These are phyloP conservation scores for Phytophthora europaea DNA, from an alignment of 352 stramenopile species.

Conservation along the genomic window DNA sequence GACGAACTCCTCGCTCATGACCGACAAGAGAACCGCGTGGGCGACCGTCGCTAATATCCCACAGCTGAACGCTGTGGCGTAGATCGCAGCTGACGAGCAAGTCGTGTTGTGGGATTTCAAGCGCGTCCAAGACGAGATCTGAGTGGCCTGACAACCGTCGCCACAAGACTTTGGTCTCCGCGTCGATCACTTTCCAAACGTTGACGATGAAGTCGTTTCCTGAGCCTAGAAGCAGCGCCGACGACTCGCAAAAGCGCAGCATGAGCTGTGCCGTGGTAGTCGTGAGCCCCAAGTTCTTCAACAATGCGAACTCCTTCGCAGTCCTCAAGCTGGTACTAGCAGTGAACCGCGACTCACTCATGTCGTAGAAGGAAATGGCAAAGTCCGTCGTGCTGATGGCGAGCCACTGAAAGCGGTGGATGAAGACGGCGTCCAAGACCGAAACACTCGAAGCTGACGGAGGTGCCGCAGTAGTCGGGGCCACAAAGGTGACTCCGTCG, in stretches of 20 bases:
- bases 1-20: constrained; percentile 77
- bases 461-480: constrained; percentile 13
- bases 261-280: constrained; percentile 70
- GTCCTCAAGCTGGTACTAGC: constrained; percentile 10
- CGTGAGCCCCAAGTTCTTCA: constrained; percentile 67
- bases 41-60: constrained; percentile 84
- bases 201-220: constrained; percentile 81
- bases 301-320: constrained; percentile 46
- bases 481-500: constrained; percentile 34
- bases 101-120: constrained; percentile 81
- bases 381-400: constrained; percentile 83
- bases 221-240: constrained; percentile 60
- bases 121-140: constrained; percentile 72
- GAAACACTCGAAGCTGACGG: constrained; percentile 48
- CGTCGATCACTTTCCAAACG: constrained; percentile 73
- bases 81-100: constrained; percentile 84
- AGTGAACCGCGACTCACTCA: constrained; percentile 57
- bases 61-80: constrained; percentile 76
- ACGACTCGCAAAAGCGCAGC: constrained; percentile 72
- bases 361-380: constrained; percentile 84
- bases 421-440: constrained; percentile 76
- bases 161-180: constrained; percentile 67
- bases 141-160: constrained; percentile 60
- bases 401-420: constrained; percentile 69
- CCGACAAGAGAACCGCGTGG: constrained; percentile 60